Conservation (phyloP, 108 stramenopile species). For the Epipyxis sp. region DNA sequence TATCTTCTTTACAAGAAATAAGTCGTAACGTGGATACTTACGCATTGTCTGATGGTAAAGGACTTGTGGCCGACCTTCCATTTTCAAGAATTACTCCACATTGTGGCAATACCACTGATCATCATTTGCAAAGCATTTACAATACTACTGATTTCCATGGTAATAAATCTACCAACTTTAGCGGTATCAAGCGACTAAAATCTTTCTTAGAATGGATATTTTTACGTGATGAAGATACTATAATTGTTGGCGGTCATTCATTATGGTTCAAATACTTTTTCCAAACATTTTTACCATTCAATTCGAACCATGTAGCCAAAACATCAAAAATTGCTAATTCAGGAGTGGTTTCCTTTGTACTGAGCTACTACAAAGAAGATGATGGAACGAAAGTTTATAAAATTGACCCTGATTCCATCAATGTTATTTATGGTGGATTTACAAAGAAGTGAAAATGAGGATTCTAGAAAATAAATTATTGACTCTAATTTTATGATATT, state of each 20-base stretch:
- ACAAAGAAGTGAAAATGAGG: slow-evolving; percentile 11
- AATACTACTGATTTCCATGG: slow-evolving; percentile 59
- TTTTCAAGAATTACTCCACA: neutral
- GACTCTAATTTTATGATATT: too few species aligned
- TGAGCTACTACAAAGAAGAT: slow-evolving; percentile 29
- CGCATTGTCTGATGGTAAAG: slow-evolving; percentile 63
- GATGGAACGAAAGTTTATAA: slow-evolving; percentile 34
- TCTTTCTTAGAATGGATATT: slow-evolving; percentile 67
- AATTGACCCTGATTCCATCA: slow-evolving; percentile 41
- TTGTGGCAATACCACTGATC: slow-evolving; percentile 9
- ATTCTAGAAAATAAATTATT: too few species aligned
- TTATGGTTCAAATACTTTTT: slow-evolving; percentile 80
- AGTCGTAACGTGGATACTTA: slow-evolving; percentile 78
- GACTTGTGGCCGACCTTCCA: slow-evolving; percentile 47
- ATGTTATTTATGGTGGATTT: slow-evolving; percentile 47
- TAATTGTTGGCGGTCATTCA: slow-evolving; percentile 78
- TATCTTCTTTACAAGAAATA: slow-evolving; percentile 76
- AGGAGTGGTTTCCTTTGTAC: slow-evolving; percentile 67
- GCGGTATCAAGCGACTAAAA: slow-evolving; percentile 68
- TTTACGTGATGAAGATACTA: slow-evolving; percentile 46
- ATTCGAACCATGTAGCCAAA: slow-evolving; percentile 63
- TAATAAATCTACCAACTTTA: slow-evolving; percentile 69
- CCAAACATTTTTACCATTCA: slow-evolving; percentile 66
- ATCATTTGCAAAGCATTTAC: slow-evolving; percentile 32
- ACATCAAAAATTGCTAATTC: slow-evolving; percentile 81